Conservation (phyloP, 1,139 yeast species). For the Candida tetrigidarum region DNA sequence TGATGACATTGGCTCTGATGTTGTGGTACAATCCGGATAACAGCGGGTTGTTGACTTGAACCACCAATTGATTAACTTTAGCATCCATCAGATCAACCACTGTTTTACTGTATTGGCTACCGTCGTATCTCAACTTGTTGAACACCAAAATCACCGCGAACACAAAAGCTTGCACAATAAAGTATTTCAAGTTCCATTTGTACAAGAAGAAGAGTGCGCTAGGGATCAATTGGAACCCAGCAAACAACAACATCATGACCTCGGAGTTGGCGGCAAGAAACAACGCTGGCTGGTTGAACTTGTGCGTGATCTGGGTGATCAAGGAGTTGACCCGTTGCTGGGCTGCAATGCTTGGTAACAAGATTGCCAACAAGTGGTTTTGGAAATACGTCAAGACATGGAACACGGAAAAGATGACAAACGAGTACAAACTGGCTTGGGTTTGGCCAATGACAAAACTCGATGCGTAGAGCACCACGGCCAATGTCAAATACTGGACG, state of each 20-base stretch:
- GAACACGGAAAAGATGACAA: conserved; percentile 59
- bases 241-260: conserved; percentile 24
- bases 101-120: conserved; percentile 44
- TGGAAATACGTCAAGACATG: conserved; percentile 58
- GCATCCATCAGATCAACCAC: conserved; percentile 45
- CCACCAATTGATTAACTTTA: conserved; percentile 30
- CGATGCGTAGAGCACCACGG: conserved; percentile 37
- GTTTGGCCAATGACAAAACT: conserved; percentile 36
- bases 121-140: conserved; percentile 48
- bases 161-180: conserved; percentile 24
- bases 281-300: conserved; percentile 50
- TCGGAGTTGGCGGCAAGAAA: conserved; percentile 53
- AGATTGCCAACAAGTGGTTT: conserved; percentile 26
- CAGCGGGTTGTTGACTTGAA: conserved; percentile 26
- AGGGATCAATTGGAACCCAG: conserved; percentile 18
- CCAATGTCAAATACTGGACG: conserved; percentile 51
- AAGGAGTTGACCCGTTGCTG: conserved; percentile 26
- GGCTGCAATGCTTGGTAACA: conserved; percentile 22
- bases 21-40: conserved; percentile 12
- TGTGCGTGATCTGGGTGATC: conserved; percentile 40
- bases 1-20: not conserved
- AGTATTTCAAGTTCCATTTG: conserved; percentile 22
- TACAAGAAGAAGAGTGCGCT: conserved; percentile 24
- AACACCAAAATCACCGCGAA: conserved; percentile 41
- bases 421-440: conserved; percentile 52